Evolutionary conservation across 805 yeast species (phyloP).

Genomic region (Lachancea kluyveri): DNA sequence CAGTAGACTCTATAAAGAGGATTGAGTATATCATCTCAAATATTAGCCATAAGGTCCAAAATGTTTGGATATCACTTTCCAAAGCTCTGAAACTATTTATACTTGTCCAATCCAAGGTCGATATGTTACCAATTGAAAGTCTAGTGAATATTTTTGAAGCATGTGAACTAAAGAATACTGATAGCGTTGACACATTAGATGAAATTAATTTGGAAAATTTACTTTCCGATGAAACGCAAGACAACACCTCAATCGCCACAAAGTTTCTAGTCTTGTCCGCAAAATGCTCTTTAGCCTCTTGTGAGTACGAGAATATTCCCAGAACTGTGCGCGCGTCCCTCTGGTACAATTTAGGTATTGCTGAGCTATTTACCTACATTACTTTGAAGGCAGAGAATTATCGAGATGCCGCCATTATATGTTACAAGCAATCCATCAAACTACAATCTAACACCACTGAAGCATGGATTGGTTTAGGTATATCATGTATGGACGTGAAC

Average conservation of each 20-base stretch:
- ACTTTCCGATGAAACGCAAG: slow-evolving; percentile 18
- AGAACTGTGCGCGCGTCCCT: slow-evolving; percentile 49
- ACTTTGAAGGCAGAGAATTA: slow-evolving; percentile 24
- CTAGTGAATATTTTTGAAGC: slow-evolving; percentile 28
- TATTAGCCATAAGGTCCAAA: slow-evolving; percentile 34
- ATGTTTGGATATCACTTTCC: slow-evolving; percentile 61
- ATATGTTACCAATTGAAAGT: slow-evolving; percentile 42
- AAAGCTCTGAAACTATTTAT: slow-evolving; percentile 51
- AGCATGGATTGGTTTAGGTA: slow-evolving; percentile 81
- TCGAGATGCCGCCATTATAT: slow-evolving; percentile 47
- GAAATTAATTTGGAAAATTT: slow-evolving; percentile 15
- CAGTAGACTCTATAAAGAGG: slow-evolving; percentile 39
- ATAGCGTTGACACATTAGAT: slow-evolving; percentile 28
- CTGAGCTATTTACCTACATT: slow-evolving; percentile 45
- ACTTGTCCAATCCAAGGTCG: slow-evolving; percentile 47
- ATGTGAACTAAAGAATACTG: slow-evolving; percentile 6
- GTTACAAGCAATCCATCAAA: slow-evolving; percentile 62
- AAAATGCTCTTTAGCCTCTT: slow-evolving; percentile 36
- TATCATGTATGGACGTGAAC: slow-evolving; percentile 56
- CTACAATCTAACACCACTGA: slow-evolving; percentile 63
- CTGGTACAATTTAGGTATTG: slow-evolving; percentile 66
- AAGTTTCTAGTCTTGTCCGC: slow-evolving; percentile 41
- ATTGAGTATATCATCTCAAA: slow-evolving; percentile 15
- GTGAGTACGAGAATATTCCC: slow-evolving; percentile 19
- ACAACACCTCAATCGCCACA: slow-evolving; percentile 33